Base-by-base conservation (phyloP, 2,329 filamentous ascomycete genomes). In the Setomelanomma holmii region DNA sequence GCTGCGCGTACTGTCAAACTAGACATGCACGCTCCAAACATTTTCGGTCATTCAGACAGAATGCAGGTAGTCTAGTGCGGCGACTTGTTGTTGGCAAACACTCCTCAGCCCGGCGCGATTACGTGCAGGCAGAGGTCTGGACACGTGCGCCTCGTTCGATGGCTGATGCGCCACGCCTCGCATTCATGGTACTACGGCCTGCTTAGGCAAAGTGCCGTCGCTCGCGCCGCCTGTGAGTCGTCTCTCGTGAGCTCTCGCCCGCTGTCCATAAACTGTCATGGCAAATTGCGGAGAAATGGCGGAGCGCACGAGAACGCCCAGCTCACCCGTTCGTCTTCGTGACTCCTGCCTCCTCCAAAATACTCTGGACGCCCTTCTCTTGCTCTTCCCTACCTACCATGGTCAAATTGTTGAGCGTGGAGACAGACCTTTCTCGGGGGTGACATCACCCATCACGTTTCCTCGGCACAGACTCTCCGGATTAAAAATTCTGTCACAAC, bases 231-330 rank as follows among this genome's bases (percentile, higher is more conserved):
- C 48, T 50, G 55, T 66, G 61, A 63, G 47, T 55, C 50, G 59
- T 57, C 35, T 51, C 42, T 49, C 43, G 51, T 54, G 48, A 48
- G 52, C 54, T 48, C 36, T 56, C 49, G 49, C 51, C 57, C 58
- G 42, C 45, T 21, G 33, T 57, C 56, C 62, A 58, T 54, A 61
- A 30, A 60, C 53, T 53, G 59, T 61, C 63, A 66, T 63, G 60
- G 55, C 55, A 55, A 63, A 60, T 59, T 71, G 65, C 65, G 66
- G 68, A 69, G 66, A 64, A 61, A 64, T 55, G 57, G 58, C 56
- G 58, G 58, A 58, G 60, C 44, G 49, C 56, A 64, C 58, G 52
- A 61, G 54, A 58, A 41, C 45, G 44, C 53, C 56, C 53, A 36
- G 45, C 40, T 48, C 55, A 48, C 47, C 56, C 44, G 48, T 58